Evolutionary conservation across 2,329 filamentous ascomycete genomes (phyloP), one percentile per base, ranked within the genome.

Genomic region (Dactylonectria macrodidyma): DNA sequence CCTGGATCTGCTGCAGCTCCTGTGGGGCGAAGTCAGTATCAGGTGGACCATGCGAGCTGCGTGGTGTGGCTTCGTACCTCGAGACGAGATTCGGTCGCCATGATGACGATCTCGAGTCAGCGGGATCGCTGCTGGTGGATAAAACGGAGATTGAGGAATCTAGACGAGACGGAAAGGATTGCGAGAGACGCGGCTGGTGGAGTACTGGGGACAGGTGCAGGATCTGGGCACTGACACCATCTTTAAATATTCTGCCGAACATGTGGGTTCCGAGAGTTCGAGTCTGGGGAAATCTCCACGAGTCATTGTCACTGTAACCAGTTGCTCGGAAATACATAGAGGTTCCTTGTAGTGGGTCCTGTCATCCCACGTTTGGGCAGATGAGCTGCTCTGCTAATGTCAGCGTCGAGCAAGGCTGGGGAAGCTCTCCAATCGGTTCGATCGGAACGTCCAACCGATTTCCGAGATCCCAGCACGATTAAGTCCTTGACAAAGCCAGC

Each of bases 1-100:
- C 50, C 14, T 71, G 66, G 12, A 71, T 44, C 33, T 58, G 41
- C 59, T 59, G 26, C 44, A 59, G 30, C 26, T 59, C 56, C 56
- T 59, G 44, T 11, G 9, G 24, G n/a, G n/a, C n/a, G 24, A 30
- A 7, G 9, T 50, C 2, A 50, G 47, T n/a, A 30, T 8, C 1
- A 16, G 3, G 10, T 33, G 26, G 26, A 7, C 11, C 5, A 9
- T 12, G 8, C 3, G 6, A 19, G 3, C 7, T 12, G 24, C 2
- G 26, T 8, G 2, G 47, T 16, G 5, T 12, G 9, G 10, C 11
- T 26, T 26, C 41, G 24, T 59, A 59, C 57, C 30, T 34, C 24
- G 11, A 30, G 57, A 6, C 44, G 57, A 38, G n/a, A 48, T 19
- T 59, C 57, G 22, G 57, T 50, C 57, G 30, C 44, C 57, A 59